Conservation (phyloP, 306 rosid genomes). For the Aeschynomene evenia region DNA sequence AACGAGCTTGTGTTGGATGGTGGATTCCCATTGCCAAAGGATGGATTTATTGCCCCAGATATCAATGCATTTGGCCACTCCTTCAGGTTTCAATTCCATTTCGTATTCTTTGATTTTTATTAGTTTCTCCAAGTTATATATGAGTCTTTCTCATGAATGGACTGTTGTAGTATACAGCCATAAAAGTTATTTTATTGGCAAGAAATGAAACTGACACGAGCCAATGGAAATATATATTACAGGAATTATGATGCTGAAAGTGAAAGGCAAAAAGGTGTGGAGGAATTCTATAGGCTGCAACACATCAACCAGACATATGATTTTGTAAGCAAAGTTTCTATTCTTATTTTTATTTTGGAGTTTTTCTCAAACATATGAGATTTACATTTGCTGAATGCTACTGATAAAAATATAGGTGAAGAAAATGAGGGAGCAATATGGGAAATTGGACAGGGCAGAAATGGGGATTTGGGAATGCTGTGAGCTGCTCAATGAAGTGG, state of each 20-base stretch:
- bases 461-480: constrained; percentile 52
- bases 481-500: constrained; percentile 47
- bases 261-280: constrained; percentile 38
- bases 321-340: constrained; percentile 35
- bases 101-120: not conserved
- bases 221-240: not conserved
- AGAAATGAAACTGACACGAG: not conserved
- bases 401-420: constrained; percentile 39
- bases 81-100: constrained; percentile 54
- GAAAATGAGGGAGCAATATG: constrained; percentile 38
- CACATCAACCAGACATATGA: constrained; percentile 45
- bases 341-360: no score
- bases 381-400: not conserved
- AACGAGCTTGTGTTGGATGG: constrained; percentile 56
- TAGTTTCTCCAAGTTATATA: no score
- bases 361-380: no score
- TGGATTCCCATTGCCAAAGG: constrained; percentile 51
- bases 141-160: not conserved
- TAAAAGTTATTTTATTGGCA: not conserved
- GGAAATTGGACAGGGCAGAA: constrained; percentile 41
- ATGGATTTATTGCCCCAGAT: constrained; percentile 48
- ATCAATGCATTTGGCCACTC: constrained; percentile 70
- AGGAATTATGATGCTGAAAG: constrained; percentile 40
- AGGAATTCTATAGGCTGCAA: constrained; percentile 37
- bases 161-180: not conserved